A percentile compares a stretch with the other conserved stretches of the same genome.
Evolutionary conservation across 306 rosid species (phyloP).

Genomic region (Castanea sativa): DNA sequence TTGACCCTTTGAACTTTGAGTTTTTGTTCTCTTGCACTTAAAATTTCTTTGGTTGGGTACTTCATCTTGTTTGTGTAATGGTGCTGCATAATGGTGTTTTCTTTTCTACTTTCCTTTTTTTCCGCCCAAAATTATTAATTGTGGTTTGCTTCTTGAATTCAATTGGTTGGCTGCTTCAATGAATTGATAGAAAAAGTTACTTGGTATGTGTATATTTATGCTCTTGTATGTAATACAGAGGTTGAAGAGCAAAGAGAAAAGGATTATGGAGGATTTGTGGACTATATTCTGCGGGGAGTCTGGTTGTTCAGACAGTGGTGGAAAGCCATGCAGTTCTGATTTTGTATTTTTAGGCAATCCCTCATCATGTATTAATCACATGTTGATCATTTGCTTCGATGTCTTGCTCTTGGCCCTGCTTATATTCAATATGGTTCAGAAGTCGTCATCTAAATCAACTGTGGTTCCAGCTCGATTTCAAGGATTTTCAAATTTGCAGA

Average conservation of each 20-base stretch:
- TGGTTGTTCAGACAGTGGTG: slow-evolving; percentile 31
- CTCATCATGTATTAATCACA: slow-evolving; percentile 56
- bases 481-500: slow-evolving; percentile 43
- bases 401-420: slow-evolving; percentile 54
- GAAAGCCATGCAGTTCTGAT: slow-evolving; percentile 28
- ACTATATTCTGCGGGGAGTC: slow-evolving; percentile 56
- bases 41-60: neutral
- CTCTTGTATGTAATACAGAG: slow-evolving; percentile 13
- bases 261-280: slow-evolving; percentile 53
- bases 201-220: neutral
- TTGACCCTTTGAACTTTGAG: neutral
- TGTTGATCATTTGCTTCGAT: slow-evolving; percentile 47
- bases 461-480: slow-evolving; percentile 22
- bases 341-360: slow-evolving; percentile 42
- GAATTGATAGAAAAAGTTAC: neutral
- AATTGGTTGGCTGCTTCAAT: neutral
- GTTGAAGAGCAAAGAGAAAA: slow-evolving; percentile 23
- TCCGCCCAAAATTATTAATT: neutral
- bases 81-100: neutral
- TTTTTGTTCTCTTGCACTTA: neutral
- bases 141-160: neutral
- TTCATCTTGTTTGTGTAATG: neutral
- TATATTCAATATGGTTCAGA: slow-evolving; percentile 38
- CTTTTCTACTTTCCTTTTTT: neutral
- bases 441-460: slow-evolving; percentile 31